Conservation (phyloP, 192 early-diverging fungal species). For the Podila verticillata region DNA sequence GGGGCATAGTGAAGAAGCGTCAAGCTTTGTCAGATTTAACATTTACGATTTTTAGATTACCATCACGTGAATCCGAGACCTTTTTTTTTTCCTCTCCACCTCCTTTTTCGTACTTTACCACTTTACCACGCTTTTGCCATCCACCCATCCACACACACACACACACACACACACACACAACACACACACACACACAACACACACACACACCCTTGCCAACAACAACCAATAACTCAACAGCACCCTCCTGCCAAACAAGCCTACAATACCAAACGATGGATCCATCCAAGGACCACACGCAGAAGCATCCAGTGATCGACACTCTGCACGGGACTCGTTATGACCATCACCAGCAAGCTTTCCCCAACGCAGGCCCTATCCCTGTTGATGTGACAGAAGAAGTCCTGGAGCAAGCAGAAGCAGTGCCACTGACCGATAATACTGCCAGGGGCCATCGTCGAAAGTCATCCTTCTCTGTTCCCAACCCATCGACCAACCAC, state of each 20-base stretch:
- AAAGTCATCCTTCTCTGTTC: too few species aligned
- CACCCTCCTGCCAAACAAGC: background rate
- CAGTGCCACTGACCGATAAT: background rate
- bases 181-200: too few species aligned
- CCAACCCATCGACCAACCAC: background rate
- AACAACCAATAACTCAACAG: background rate
- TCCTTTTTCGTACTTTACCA: background rate
- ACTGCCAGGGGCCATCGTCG: too few species aligned
- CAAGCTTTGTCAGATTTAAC: too few species aligned
- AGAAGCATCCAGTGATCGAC: constrained; percentile 20
- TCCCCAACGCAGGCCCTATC: constrained; percentile 4
- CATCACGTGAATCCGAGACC: background rate
- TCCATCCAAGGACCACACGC: background rate
- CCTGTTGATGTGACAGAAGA: constrained; percentile 24
- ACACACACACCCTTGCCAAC: background rate
- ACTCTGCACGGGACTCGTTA: constrained; percentile 22
- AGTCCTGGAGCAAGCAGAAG: constrained; percentile 19
- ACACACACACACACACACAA: too few species aligned
- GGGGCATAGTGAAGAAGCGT: too few species aligned
- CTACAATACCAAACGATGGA: background rate
- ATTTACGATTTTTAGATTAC: too few species aligned
- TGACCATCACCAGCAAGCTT: constrained; percentile 19
- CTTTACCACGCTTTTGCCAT: background rate
- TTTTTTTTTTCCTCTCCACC: background rate
- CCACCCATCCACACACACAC: too few species aligned